These are phyloP conservation scores for Persicaria maculosa DNA, from an alignment of 148 eudicot genomes.

Conservation along the genomic window DNA sequence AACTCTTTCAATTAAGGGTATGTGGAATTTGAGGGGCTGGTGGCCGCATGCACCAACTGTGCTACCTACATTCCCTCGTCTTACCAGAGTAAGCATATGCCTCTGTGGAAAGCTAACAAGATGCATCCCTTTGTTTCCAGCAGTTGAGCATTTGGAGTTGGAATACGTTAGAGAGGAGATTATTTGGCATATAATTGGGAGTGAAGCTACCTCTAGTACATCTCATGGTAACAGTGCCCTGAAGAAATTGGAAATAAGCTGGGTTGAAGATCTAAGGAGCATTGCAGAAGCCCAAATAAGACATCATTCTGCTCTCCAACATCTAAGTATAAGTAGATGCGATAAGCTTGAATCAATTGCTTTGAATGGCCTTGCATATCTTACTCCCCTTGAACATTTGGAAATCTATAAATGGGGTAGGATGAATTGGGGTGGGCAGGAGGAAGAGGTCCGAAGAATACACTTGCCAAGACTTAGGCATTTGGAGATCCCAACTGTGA, in stretches of 20 bases:
- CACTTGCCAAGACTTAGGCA: neutral
- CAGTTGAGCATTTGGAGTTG: too few relatives aligned
- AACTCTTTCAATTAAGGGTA: neutral
- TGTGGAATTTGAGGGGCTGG: constrained; percentile 26
- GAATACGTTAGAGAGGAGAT: neutral
- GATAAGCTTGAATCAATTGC: neutral
- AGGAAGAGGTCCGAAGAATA: neutral
- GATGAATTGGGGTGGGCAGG: neutral
- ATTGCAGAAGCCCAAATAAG: neutral
- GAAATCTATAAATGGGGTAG: accelerated
- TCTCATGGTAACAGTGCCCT: neutral
- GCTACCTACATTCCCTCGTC: neutral
- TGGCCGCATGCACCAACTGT: constrained; percentile 10
- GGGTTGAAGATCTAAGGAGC: neutral
- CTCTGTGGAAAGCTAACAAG: neutral
- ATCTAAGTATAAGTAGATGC: neutral
- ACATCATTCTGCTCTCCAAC: neutral
- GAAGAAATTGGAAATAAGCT: neutral
- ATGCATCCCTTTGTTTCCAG: too few relatives aligned
- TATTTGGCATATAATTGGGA: neutral
- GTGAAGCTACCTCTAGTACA: neutral
- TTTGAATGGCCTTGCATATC: neutral
- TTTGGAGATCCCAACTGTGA: neutral
- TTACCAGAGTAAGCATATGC: neutral
- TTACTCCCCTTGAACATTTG: neutral